Base-by-base conservation (phyloP, 1,284 basidiomycete species). In the Cryptococcus sp. region DNA sequence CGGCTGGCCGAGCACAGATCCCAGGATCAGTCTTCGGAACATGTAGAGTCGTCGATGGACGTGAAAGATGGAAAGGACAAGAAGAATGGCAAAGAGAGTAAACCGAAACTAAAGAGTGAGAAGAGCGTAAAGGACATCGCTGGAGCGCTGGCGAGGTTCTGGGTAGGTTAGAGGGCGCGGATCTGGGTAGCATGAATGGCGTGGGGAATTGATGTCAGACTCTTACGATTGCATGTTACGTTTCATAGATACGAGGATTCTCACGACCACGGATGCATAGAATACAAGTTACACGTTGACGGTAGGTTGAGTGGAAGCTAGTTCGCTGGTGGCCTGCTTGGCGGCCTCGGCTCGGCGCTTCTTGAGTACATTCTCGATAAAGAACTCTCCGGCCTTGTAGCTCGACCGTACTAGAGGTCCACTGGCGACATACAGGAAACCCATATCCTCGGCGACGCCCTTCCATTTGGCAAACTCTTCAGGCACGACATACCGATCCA, bases 351-450 rank as follows among this genome's bases (percentile, higher is more conserved):
- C 68, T 32, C 73, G 55, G 43, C 72, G 55, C 59, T 75, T 76
- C 60, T 74, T 72, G 46, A 93, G 76, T 10, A 93, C 86, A 63
- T 92, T 93, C 75, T 91, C 89, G 44, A 94, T 89, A 76, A 87
- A 93, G 72, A 84, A 93, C 69, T 93, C 91, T 31, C 91, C 90
- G 23, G 90, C 91, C 85, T 98, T 98, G 77, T 98, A 99, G 66
- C 88, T 92, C 68, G 91, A 94, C 53, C 96, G 81, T 25, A 99
- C 94, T 22, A 98, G 79, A 7, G 96, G 96, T 0, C 96, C 96
- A 69, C 88, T 91, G 2, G 96, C 96, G 34, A 98, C 94, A 67
- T 98, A 99, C 47, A 98, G 71, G 81, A 99, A 99, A 36, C 94
- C 93, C 80, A 97, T 85, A 54, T 84, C 83, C 69, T 98, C 90